Conservation (phyloP, 352 stramenopile genomes). For the Globisporangium takayamanum region DNA sequence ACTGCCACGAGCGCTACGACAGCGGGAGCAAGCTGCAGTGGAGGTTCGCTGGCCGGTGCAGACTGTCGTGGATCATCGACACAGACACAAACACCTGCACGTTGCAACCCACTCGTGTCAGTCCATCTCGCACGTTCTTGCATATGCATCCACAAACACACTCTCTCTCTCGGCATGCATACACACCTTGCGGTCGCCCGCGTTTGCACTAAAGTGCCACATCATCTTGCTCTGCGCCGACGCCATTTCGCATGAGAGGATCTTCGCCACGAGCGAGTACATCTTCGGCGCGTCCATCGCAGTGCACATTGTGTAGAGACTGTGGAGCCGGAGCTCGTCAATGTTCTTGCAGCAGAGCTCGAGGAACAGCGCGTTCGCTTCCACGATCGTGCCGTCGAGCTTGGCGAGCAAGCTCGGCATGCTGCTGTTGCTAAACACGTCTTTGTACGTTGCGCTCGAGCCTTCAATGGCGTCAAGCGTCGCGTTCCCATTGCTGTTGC, state of each 20-base stretch:
- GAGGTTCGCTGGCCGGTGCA: conserved; percentile 68
- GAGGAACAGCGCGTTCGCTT: conserved; percentile 70
- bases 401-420: conserved; percentile 74
- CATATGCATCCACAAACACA: background rate
- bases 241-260: conserved; percentile 66
- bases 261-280: conserved; percentile 73
- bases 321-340: conserved; percentile 70
- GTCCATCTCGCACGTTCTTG: background rate
- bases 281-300: conserved; percentile 72
- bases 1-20: conserved; percentile 26
- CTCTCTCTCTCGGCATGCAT: background rate
- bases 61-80: conserved; percentile 74
- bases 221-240: conserved; percentile 83
- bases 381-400: conserved; percentile 72
- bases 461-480: conserved; percentile 44
- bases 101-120: background rate
- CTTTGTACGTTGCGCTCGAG: conserved; percentile 58
- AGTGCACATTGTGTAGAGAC: conserved; percentile 76
- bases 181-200: conserved; percentile 61
- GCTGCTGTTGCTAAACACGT: conserved; percentile 73
- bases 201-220: conserved; percentile 66
- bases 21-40: conserved; percentile 75
- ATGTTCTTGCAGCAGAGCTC: conserved; percentile 78
- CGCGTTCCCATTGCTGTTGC: conserved; percentile 16
- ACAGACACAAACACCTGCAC: conserved; percentile 73